A percentile compares a stretch with the other conserved stretches of the same genome.
phyloP scores from a whole-genome alignment of 768 basidiomycete species.

The Serendipita sp. region DNA sequence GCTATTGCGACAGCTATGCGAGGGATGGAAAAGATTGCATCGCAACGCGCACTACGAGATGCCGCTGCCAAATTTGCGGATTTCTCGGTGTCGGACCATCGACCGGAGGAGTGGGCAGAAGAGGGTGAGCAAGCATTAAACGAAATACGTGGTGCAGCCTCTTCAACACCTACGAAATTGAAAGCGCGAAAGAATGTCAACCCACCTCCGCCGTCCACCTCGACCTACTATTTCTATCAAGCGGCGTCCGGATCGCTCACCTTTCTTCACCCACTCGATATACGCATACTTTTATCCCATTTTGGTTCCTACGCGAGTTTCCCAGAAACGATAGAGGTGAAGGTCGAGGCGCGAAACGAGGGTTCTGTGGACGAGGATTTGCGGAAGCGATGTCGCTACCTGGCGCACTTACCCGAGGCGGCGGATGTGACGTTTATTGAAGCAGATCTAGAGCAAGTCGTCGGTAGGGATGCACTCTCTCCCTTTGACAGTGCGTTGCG shows the following conservation, averaged over 20 bases:
- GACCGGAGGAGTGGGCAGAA: neutral
- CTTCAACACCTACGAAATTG: constrained; percentile 7
- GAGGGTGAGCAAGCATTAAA: neutral
- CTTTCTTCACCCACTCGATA: constrained; percentile 92
- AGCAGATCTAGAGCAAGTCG: constrained; percentile 62
- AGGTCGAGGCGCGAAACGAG: constrained; percentile 62
- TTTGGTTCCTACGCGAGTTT: constrained; percentile 69
- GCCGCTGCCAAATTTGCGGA: neutral
- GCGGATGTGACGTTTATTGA: constrained; percentile 92
- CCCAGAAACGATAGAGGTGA: constrained; percentile 64
- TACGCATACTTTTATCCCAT: constrained; percentile 77
- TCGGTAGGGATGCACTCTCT: constrained; percentile 59
- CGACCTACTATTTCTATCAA: constrained; percentile 93
- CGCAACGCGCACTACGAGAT: constrained; percentile 14
- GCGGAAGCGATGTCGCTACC: constrained; percentile 88
- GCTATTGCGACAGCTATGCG: constrained; percentile 48
- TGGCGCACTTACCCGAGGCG: constrained; percentile 79
- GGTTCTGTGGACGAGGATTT: constrained; percentile 84
- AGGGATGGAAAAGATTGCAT: constrained; percentile 39
- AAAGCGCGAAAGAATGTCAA: constrained; percentile 54
- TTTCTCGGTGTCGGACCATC: neutral
- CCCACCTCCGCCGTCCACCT: constrained; percentile 72
- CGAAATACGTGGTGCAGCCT: constrained; percentile 2
- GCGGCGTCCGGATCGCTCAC: constrained; percentile 79
- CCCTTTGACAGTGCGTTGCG: constrained; percentile 74